These are phyloP conservation scores for Phyllosticta citrichinensis DNA, from an alignment of 2,329 filamentous ascomycete genomes.

Conservation along the genomic window DNA sequence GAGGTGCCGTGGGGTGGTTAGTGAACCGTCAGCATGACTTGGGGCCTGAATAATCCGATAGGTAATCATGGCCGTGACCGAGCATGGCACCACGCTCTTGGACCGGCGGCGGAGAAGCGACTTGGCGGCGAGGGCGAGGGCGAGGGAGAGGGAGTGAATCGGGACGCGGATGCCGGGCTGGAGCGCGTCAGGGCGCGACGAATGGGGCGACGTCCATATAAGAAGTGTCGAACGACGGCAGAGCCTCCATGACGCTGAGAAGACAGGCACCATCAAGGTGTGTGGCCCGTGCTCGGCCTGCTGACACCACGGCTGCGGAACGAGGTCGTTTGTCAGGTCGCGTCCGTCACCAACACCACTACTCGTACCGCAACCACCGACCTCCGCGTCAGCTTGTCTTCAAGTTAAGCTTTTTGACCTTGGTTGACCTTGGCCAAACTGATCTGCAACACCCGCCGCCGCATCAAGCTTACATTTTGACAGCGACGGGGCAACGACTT, in stretches of 20 bases:
- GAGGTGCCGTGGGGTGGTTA: not conserved
- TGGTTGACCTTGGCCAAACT: not conserved
- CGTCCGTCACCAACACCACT: not conserved
- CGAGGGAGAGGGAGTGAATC: not conserved
- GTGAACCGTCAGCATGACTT: not conserved
- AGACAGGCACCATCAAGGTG: not conserved
- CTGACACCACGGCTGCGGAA: not conserved
- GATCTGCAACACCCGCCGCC: not conserved
- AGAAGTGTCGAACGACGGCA: not conserved
- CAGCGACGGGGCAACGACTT: not conserved
- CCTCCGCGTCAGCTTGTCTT: not conserved
- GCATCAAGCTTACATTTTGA: not conserved
- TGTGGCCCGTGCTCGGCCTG: not conserved
- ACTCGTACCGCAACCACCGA: not conserved
- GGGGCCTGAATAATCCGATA: not conserved
- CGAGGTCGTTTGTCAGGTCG: not conserved
- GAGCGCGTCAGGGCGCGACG: no score
- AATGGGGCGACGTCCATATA: not conserved
- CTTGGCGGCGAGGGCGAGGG: not conserved
- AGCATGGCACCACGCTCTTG: not conserved
- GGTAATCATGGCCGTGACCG: not conserved
- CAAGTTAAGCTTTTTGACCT: not conserved
- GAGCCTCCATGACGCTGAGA: not conserved
- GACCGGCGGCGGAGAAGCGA: not conserved
- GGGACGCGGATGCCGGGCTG: not conserved